These are phyloP conservation scores for Phytopythium chamaehyphon DNA, from an alignment of 352 stramenopile genomes.

Conservation along the genomic window DNA sequence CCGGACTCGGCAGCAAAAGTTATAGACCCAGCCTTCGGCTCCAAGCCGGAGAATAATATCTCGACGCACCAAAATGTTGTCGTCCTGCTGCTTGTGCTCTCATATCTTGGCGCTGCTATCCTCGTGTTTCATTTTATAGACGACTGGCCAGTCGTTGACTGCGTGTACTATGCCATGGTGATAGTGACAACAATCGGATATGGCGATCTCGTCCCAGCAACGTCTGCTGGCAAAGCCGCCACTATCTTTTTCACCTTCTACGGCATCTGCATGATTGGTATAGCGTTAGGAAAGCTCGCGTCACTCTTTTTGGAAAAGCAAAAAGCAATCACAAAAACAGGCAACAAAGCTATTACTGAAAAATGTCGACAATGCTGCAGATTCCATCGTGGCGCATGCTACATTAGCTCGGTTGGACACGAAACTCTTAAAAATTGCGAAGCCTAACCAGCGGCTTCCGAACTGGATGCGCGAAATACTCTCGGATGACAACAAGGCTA, in stretches of 20 bases:
- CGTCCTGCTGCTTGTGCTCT: conserved; percentile 39
- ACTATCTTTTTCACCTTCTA: conserved; percentile 83
- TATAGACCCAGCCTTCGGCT: too few relatives aligned
- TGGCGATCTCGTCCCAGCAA: conserved; percentile 68
- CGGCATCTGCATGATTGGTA: conserved; percentile 58
- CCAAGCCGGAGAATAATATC: not conserved
- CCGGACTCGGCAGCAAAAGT: too few relatives aligned
- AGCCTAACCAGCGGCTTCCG: not conserved
- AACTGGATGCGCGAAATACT: conserved; percentile 33
- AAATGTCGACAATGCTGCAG: conserved; percentile 41
- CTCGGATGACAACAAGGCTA: conserved; percentile 47
- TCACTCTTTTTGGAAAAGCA: conserved; percentile 47
- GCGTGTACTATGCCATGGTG: conserved; percentile 89
- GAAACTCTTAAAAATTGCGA: too few relatives aligned
- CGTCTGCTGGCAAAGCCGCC: conserved; percentile 58
- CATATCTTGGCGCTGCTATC: conserved; percentile 18
- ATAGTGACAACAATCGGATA: conserved; percentile 91
- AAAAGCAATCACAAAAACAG: conserved; percentile 45
- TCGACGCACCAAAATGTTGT: not conserved
- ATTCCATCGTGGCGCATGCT: conserved; percentile 13
- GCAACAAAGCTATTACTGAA: conserved; percentile 41
- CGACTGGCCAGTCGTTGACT: conserved; percentile 50
- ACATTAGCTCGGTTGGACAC: conserved; percentile 11
- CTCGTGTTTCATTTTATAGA: not conserved
- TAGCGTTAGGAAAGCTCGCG: conserved; percentile 47